Evolutionary conservation across 805 yeast species (phyloP), one percentile per base, ranked within the genome.

Genomic region (Lachancea meyersii): DNA sequence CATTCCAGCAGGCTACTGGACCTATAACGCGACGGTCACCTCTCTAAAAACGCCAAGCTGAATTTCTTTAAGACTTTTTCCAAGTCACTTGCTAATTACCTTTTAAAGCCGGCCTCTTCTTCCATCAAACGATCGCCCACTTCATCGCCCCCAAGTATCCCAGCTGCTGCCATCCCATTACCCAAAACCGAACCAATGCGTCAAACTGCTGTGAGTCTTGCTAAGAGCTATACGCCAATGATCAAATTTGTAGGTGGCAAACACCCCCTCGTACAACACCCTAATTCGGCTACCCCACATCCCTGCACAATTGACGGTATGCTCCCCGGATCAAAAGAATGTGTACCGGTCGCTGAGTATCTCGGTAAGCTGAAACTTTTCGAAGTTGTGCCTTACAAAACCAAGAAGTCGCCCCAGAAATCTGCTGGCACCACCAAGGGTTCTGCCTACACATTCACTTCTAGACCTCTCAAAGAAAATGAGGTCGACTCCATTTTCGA

Each of bases 221-320:
- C 59, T 22, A 45, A 50, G 48, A 44, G 49, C 21, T 73, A 76
- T 58, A 70, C 73, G 19, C 96, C 95, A 13, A 70, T 80, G 62
- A 91, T 91, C 67, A 83, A 82, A 58, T 91, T 91, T 60, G 76
- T 87, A 36, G 96, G 97, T 32, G 88, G 88, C 36, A 82, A 87
- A 38, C 86, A 81, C 61, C 58, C 69, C 23, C 60, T 68, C 45
- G 33, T 40, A n/a, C 63, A 69, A 51, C 71, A 80, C 68, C 21
- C 45, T n/a, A 32, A 32, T 3, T 46, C 44, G 23, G 40, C 49
- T 2, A 38, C 38, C 14, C 43, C 57, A 13, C 65, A 61, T 38
- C 61, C 64, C 4, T 60, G 61, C 46, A 37, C 64, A 9, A 38
- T 49, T 13, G 48, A 52, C 45, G 58, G 59, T 3, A 34, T 60